Evolutionary conservation across 768 basidiomycete genomes (phyloP).

Genomic region (Boletellus ananas): DNA sequence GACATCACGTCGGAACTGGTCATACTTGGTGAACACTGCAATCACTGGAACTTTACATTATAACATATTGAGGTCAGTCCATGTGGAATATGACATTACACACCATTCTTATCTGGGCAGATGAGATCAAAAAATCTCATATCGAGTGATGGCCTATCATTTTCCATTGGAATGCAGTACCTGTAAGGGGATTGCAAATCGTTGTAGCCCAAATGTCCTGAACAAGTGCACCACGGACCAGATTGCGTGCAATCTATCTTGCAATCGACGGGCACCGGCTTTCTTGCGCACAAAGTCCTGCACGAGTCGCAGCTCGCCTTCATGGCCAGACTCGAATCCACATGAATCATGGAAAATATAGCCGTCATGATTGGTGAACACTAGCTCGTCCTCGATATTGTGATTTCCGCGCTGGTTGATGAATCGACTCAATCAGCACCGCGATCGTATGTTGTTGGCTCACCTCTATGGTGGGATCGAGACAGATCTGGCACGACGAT

Average conservation of each 20-base stretch:
- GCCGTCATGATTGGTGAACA: not conserved
- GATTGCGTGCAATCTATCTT: not conserved
- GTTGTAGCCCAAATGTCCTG: no score
- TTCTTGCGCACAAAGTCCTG: not conserved
- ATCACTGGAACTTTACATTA: not conserved
- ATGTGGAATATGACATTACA: not conserved
- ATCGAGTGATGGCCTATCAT: not conserved
- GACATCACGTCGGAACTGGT: not conserved
- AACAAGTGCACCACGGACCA: not conserved
- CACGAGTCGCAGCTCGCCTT: not conserved
- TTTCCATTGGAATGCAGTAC: not conserved
- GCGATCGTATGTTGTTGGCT: not conserved
- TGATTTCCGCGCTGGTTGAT: not conserved
- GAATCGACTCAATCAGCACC: not conserved
- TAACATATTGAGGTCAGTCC: not conserved
- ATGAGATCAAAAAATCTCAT: not conserved
- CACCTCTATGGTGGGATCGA: not conserved
- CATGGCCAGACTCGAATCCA: not conserved
- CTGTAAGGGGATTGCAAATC: not conserved
- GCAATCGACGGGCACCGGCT: not conserved
- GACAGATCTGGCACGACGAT: not conserved
- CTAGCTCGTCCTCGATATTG: not conserved
- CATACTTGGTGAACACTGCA: not conserved
- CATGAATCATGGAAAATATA: not conserved
- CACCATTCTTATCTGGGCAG: not conserved